These are phyloP conservation scores for Yarrowia bubula DNA, from an alignment of 805 yeast genomes.

Conservation along the genomic window DNA sequence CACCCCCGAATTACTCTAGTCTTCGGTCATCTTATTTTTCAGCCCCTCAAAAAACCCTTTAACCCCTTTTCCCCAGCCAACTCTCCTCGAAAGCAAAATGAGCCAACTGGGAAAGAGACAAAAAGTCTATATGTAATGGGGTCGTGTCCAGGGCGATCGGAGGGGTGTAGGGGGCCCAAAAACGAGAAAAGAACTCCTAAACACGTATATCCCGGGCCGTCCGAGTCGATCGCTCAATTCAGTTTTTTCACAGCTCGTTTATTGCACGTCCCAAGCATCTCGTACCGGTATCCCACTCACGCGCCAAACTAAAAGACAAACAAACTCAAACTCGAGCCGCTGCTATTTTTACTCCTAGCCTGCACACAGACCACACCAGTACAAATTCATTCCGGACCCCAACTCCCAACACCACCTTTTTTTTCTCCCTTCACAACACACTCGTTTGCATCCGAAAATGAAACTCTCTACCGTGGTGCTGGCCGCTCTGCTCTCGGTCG, in stretches of 20 bases:
- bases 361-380: slow-evolving; percentile 9
- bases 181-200: not conserved
- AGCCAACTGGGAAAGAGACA: not conserved
- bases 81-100: not conserved
- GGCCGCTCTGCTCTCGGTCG: slow-evolving; percentile 31
- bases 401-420: slow-evolving; percentile 5
- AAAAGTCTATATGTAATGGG: not conserved
- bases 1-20: too few relatives aligned
- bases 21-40: too few relatives aligned
- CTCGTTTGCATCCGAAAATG: slow-evolving; percentile 19
- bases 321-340: slow-evolving; percentile 11
- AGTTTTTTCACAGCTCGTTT: too few relatives aligned
- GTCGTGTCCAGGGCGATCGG: not conserved
- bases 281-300: not conserved
- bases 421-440: not conserved
- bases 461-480: slow-evolving; percentile 15
- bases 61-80: not conserved
- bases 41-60: not conserved
- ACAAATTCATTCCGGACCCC: slow-evolving; percentile 16
- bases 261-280: too few relatives aligned
- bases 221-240: too few relatives aligned
- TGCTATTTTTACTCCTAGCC: slow-evolving; percentile 25
- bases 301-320: slow-evolving; percentile 13
- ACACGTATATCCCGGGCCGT: not conserved
- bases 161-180: not conserved